Evolutionary conservation across 495 filamentous ascomycete genomes (phyloP), one percentile per base, ranked within the genome.

Genomic region (Hypoxylon intermedium): DNA sequence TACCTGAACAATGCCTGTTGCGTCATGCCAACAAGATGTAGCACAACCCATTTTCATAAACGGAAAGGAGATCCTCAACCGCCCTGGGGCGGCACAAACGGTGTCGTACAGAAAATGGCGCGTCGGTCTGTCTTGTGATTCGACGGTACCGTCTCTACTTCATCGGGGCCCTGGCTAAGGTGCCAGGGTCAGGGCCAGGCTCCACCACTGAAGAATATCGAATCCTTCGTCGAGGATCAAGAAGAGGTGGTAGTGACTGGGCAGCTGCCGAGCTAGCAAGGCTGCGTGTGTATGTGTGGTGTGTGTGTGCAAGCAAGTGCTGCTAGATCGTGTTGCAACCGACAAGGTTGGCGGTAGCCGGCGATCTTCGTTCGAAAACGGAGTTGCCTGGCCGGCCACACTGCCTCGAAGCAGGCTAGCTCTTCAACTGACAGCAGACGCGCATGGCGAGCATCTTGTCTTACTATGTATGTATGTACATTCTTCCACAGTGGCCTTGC

Each of bases 101-200:
- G 66, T 71, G 68, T 67, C 63, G 66, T 67, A 71, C 68, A 71
- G 66, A 69, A 71, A 71, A 71, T 71, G 68, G 68, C 68, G 66
- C 68, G 68, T 71, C 60, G 56, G 55, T 59, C 58, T 64, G 61
- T 55, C 46, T 49, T 59, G 41, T 69, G 66, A 71, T 71, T 71
- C 54, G 68, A 67, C 54, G 45, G 43, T 18, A 15, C 36, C 4
- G 36, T 38, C 13, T 51, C 50, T 40, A 52, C 56, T 56, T 51
- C 45, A 60, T 59, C 61, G 61, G 58, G 21, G 37, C 53, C 60
- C 53, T 48, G 20, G 42, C 49, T 24, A 44, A 20, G 24, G 36
- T 36, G 56, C 36, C 30, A 46, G 54, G 46, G 33, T 19, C 24
- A 61, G 53, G 45, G 46, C 55, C 40, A 47, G 37, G 50, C 61